A percentile compares a stretch with the other conserved stretches of the same genome.
These are phyloP conservation scores for Debaryomyces sp. DNA, from an alignment of 1,139 yeast species.

Conservation along the genomic window DNA sequence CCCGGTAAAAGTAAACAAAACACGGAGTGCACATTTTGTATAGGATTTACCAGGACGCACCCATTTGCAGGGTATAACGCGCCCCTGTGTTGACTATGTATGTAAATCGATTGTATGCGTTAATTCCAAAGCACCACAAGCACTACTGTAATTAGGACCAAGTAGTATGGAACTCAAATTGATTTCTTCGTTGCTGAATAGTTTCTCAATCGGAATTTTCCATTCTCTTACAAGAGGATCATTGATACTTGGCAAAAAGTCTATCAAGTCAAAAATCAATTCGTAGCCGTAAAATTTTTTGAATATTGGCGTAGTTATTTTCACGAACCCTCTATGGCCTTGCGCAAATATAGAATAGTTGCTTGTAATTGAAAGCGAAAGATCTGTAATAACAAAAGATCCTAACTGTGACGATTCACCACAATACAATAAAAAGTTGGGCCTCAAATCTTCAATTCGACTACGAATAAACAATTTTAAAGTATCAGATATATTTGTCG, in stretches of 20 bases:
- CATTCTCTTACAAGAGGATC: constrained; percentile 4
- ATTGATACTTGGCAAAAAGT: constrained; percentile 4
- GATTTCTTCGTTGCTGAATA: not conserved
- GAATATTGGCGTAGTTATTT: not conserved
- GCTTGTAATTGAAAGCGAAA: not conserved
- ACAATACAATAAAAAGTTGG: constrained; percentile 3
- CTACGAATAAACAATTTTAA: not conserved
- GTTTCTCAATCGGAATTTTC: constrained; percentile 1
- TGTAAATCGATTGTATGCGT: not conserved
- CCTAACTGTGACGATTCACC: constrained; percentile 5
- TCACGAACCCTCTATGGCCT: not conserved
- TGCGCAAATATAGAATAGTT: not conserved
- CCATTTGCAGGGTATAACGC: too few species aligned
- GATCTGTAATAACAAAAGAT: not conserved
- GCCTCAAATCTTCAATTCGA: not conserved
- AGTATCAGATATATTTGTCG: not conserved
- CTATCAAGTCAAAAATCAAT: constrained; percentile 1
- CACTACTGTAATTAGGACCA: constrained; percentile 1
- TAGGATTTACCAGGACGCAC: too few species aligned
- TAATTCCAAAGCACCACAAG: not conserved
- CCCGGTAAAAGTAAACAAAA: too few species aligned
- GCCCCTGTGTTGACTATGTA: too few species aligned
- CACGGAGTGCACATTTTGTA: too few species aligned
- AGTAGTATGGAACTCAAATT: not conserved
- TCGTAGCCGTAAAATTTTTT: not conserved